Base-by-base conservation (phyloP, 805 yeast genomes). In the Nakazawaea ishiwadae region DNA sequence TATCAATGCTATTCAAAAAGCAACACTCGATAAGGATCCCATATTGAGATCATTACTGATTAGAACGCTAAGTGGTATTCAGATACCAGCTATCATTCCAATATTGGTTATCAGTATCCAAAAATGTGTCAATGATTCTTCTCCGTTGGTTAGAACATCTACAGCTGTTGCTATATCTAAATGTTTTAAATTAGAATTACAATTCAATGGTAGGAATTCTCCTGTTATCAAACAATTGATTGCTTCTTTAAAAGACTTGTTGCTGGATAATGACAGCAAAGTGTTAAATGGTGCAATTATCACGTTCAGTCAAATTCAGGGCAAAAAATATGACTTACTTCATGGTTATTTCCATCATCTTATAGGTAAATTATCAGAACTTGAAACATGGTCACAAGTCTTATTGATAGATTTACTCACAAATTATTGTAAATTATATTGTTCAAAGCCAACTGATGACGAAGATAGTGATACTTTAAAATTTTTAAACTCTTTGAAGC, bases 1-100 rank as follows among this genome's bases (percentile, higher is more conserved):
- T 1, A 85, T 93, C 49, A 93, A 93, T 59, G 85, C 97, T 1
- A 84, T 93, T 37, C 99, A 93, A 59, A 88, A 85, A 60, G 72
- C 87, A 1, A 62, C 91, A 21, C 67, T 73, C 8, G 96, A 88
- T 51, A 77, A 78, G 49, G 74, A 73, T 46, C 83, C 95, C 2
- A 71, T 76, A 9, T 66, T 73, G 14, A 68, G 98, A 48, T 75
- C 90, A 2, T 66, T 86, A 42, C 82, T 95, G 0, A 73, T 93
- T 33, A 71, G 90, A 40, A 81, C 89, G 11, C 71, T 93, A 52
- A 79, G 93, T 1, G 90, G 91, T n/a, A 81, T 93, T 44, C 72
- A 79, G 35, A 85, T 91, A 15, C 77, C 86, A 2, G 85, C 91
- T 6, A 81, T 93, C 30, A 72, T 82, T 16, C 93, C 96, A 0